Evolutionary conservation across 2,329 filamentous ascomycete species (phyloP).

Genomic region (Colletotrichum sp.): DNA sequence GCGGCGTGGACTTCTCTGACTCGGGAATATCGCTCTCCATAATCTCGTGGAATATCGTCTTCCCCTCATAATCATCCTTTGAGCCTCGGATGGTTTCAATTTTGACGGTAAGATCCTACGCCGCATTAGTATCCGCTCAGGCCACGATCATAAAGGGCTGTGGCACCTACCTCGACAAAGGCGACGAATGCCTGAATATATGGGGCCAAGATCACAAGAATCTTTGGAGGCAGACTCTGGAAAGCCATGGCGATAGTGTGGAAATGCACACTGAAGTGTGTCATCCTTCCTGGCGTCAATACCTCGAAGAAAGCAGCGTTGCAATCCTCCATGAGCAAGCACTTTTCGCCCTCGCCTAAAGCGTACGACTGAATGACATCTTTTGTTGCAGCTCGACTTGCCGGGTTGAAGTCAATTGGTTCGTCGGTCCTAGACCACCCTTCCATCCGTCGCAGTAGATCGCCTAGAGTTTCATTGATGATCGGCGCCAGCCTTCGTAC

Average conservation of each 20-base stretch:
- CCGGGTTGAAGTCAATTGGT: not conserved
- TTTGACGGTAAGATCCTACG: not conserved
- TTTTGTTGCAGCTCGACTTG: not conserved
- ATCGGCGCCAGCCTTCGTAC: not conserved
- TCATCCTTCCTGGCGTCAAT: not conserved
- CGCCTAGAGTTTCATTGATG: not conserved
- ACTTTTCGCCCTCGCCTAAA: not conserved
- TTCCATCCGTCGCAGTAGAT: not conserved
- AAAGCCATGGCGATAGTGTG: not conserved
- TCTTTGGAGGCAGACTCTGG: not conserved
- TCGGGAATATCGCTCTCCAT: not conserved
- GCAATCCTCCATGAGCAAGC: not conserved
- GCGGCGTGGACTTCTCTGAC: not conserved
- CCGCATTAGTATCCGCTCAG: not conserved
- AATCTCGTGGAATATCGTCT: not conserved
- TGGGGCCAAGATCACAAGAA: not conserved
- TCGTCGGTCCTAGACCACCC: not conserved
- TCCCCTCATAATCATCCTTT: not conserved
- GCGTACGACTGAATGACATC: not conserved
- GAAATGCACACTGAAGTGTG: not conserved
- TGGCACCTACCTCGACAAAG: not conserved
- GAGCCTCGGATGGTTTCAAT: not conserved
- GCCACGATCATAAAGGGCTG: fast-evolving
- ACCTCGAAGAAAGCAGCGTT: not conserved
- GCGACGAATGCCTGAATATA: not conserved